A percentile compares a stretch with the other conserved stretches of the same genome.
Evolutionary conservation across 2,329 filamentous ascomycete species (phyloP).

Genomic region (Trichoderma sp.): DNA sequence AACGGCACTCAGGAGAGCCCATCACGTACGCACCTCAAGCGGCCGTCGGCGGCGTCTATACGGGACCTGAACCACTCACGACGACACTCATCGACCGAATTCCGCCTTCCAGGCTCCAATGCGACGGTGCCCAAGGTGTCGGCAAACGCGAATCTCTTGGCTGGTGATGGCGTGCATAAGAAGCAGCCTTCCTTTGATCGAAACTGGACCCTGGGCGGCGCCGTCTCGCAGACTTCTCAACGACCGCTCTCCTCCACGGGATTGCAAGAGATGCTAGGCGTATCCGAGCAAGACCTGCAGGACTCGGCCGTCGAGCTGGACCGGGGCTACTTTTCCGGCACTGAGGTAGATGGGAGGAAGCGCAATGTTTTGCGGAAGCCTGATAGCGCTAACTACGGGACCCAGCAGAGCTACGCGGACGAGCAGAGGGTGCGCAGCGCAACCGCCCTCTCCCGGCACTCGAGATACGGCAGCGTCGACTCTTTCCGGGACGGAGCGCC

Average conservation of each 20-base stretch:
- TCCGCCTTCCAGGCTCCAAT: constrained; percentile 41
- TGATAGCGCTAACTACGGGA: constrained; percentile 59
- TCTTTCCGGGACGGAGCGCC: constrained; percentile 62
- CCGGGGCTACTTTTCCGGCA: constrained; percentile 89
- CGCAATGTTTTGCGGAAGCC: constrained; percentile 81
- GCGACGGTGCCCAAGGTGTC: constrained; percentile 39
- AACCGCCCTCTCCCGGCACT: constrained; percentile 67
- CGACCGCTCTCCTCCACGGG: constrained; percentile 54
- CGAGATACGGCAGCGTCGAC: constrained; percentile 74
- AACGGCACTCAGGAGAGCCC: constrained; percentile 42
- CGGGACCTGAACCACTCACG: constrained; percentile 79
- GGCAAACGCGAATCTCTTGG: constrained; percentile 43
- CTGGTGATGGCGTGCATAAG: constrained; percentile 47
- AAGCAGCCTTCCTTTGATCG: constrained; percentile 68
- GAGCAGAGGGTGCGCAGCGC: constrained; percentile 66
- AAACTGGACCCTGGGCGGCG: constrained; percentile 63
- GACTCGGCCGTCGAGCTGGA: constrained; percentile 65
- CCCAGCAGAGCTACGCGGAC: constrained; percentile 73
- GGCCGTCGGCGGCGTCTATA: constrained; percentile 77
- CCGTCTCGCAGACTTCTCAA: constrained; percentile 39
- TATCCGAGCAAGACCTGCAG: constrained; percentile 39
- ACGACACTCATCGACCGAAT: constrained; percentile 84
- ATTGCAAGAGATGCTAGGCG: constrained; percentile 42
- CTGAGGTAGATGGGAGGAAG: constrained; percentile 72
- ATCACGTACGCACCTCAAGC: constrained; percentile 49